Evolutionary conservation across 2,329 filamentous ascomycete species (phyloP).

Genomic region (Penicillium sp.): DNA sequence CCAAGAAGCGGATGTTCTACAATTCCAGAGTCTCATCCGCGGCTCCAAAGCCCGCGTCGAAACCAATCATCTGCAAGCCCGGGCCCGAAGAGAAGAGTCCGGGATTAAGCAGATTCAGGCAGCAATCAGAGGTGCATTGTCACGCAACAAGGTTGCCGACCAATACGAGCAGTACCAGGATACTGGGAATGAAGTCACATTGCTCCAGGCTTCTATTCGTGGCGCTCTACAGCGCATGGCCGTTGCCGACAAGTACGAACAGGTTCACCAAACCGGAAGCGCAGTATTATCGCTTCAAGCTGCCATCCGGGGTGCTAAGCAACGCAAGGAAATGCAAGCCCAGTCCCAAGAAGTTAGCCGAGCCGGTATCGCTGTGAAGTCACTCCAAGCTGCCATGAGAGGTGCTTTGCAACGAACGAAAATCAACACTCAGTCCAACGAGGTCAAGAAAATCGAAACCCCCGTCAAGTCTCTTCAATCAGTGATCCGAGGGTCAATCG

Average conservation of each 20-base stretch:
- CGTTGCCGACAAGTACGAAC: conserved; percentile 30
- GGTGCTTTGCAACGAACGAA: conserved; percentile 64
- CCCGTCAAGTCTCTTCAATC: conserved; percentile 57
- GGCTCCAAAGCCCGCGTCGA: conserved; percentile 47
- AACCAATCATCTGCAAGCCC: conserved; percentile 44
- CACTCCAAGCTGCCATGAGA: conserved; percentile 65
- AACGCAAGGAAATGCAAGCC: conserved; percentile 50
- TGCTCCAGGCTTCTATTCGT: conserved; percentile 67
- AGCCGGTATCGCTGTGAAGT: conserved; percentile 48
- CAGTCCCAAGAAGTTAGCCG: conserved; percentile 44
- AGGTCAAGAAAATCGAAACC: conserved; percentile 55
- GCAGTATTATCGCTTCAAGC: conserved; percentile 56
- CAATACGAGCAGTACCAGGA: conserved; percentile 43
- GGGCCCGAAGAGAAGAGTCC: conserved; percentile 42
- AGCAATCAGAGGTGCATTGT: conserved; percentile 53
- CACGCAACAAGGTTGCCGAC: conserved; percentile 43
- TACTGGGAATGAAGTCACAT: conserved; percentile 55
- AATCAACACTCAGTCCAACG: conserved; percentile 16
- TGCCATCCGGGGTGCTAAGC: conserved; percentile 66
- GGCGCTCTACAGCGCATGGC: conserved; percentile 64
- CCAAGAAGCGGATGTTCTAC: conserved; percentile 70
- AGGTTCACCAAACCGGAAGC: conserved; percentile 54
- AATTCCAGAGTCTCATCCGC: conserved; percentile 80
- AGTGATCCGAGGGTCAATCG: conserved; percentile 60
- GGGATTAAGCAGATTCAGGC: conserved; percentile 57